phyloP scores from a whole-genome alignment of 352 stramenopile species.

The Phytophthora tubulina region DNA sequence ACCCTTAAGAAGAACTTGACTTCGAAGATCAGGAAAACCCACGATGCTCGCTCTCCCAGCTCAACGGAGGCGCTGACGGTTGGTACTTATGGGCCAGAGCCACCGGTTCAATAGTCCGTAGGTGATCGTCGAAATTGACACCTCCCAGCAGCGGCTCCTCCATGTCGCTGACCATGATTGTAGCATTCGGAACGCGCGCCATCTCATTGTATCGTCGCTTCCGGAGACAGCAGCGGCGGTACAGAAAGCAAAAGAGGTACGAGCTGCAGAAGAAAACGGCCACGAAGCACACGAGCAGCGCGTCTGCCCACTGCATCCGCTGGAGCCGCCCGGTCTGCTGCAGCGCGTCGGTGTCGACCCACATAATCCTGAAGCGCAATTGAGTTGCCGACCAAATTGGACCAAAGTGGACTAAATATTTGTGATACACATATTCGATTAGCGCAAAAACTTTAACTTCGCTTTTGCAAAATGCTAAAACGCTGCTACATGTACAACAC shows the following conservation, averaged over 20 bases:
- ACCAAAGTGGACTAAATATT: constrained; percentile 2
- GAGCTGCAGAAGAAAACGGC: constrained; percentile 58
- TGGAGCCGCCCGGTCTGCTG: constrained; percentile 28
- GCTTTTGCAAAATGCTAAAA: too few species aligned
- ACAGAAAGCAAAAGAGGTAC: constrained; percentile 66
- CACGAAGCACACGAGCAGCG: constrained; percentile 52
- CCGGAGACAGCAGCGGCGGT: constrained; percentile 43
- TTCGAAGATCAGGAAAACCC: constrained; percentile 8
- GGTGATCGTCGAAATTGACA: constrained; percentile 54
- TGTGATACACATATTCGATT: constrained; percentile 1
- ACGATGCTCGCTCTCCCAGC: constrained; percentile 37
- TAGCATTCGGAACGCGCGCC: constrained; percentile 33
- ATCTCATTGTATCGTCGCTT: constrained; percentile 26
- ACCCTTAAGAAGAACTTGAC: background rate
- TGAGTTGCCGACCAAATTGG: constrained; percentile 17
- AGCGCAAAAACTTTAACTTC: constrained; percentile 5
- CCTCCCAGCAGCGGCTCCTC: constrained; percentile 68
- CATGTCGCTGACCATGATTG: constrained; percentile 66
- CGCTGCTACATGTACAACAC: background rate
- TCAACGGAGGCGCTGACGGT: constrained; percentile 70
- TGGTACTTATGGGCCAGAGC: constrained; percentile 70
- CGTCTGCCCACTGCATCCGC: constrained; percentile 46
- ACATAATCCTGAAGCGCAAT: constrained; percentile 35
- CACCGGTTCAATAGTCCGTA: constrained; percentile 38
- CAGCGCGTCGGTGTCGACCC: constrained; percentile 23